phyloP scores from a whole-genome alignment of 805 yeast genomes.

The Barnettozyma californica region DNA sequence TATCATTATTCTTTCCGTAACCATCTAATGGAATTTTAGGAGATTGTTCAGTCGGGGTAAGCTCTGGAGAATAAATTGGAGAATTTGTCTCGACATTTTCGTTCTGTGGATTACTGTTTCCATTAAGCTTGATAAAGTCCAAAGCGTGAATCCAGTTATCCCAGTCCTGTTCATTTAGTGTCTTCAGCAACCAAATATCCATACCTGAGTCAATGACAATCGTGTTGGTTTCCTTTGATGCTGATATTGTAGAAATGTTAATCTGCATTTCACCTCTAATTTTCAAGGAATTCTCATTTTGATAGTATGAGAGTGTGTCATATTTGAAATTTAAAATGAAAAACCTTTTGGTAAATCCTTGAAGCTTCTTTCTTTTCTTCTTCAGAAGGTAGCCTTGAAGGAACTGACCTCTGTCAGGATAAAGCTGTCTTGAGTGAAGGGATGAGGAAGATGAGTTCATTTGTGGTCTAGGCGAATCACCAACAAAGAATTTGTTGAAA shows the following conservation, averaged over 20 bases:
- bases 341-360: conserved; percentile 81
- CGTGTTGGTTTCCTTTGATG: conserved; percentile 59
- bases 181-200: conserved; percentile 87
- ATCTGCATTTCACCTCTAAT: conserved; percentile 92
- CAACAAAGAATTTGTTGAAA: conserved; percentile 41
- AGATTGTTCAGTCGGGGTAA: conserved; percentile 4
- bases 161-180: conserved; percentile 61
- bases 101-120: neutral
- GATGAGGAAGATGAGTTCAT: conserved; percentile 10
- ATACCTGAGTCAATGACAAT: conserved; percentile 89
- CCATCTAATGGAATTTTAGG: neutral
- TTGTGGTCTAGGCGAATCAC: conserved; percentile 6
- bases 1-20: neutral
- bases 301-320: conserved; percentile 78
- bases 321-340: conserved; percentile 78
- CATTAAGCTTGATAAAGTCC: conserved; percentile 33
- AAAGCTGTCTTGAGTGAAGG: conserved; percentile 21
- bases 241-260: conserved; percentile 74
- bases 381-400: conserved; percentile 77
- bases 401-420: conserved; percentile 60
- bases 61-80: conserved; percentile 3
- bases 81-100: conserved; percentile 1
- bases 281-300: conserved; percentile 62
- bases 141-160: conserved; percentile 80
- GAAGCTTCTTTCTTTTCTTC: conserved; percentile 75